Percentiles rank a stretch among this genome's conserved stretches.
Conservation (phyloP, 768 basidiomycete species). For the Boletellus ananiceps region DNA sequence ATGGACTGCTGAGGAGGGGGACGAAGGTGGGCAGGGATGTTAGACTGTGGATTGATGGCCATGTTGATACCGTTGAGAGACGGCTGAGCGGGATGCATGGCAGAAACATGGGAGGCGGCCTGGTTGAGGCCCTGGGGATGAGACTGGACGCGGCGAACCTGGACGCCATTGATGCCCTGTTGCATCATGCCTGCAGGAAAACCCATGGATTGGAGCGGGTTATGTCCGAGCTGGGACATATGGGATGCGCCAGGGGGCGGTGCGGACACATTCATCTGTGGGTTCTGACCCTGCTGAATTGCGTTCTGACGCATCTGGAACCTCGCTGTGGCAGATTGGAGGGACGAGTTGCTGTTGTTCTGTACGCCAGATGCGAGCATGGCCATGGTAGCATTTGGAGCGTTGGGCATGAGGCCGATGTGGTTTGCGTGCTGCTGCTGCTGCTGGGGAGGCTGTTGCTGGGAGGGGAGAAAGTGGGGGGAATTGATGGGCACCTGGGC, state of each 20-base stretch:
- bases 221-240: conserved; percentile 30
- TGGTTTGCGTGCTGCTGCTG: conserved; percentile 33
- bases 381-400: conserved; percentile 35
- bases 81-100: conserved; percentile 35
- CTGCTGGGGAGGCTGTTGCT: conserved; percentile 34
- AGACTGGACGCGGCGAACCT: conserved; percentile 51
- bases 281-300: conserved; percentile 37
- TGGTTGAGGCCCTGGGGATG: conserved; percentile 49
- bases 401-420: conserved; percentile 35
- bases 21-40: conserved; percentile 36
- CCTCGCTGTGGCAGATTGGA: conserved; percentile 22
- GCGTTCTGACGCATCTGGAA: conserved; percentile 35
- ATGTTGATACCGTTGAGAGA: conserved; percentile 37
- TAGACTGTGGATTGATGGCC: conserved; percentile 42
- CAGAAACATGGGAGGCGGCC: conserved; percentile 31
- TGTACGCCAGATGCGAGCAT: conserved; percentile 34
- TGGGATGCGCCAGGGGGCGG: conserved; percentile 26
- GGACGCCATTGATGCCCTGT: conserved; percentile 33
- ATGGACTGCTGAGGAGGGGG: conserved; percentile 35
- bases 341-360: conserved; percentile 18
- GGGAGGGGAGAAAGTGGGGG: conserved; percentile 36
- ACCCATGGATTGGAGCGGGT: conserved; percentile 38
- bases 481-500: conserved; percentile 28
- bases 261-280: conserved; percentile 32
- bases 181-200: conserved; percentile 43